These are phyloP conservation scores for Dalbergia oliveri DNA, from an alignment of 306 rosid genomes.

Conservation along the genomic window DNA sequence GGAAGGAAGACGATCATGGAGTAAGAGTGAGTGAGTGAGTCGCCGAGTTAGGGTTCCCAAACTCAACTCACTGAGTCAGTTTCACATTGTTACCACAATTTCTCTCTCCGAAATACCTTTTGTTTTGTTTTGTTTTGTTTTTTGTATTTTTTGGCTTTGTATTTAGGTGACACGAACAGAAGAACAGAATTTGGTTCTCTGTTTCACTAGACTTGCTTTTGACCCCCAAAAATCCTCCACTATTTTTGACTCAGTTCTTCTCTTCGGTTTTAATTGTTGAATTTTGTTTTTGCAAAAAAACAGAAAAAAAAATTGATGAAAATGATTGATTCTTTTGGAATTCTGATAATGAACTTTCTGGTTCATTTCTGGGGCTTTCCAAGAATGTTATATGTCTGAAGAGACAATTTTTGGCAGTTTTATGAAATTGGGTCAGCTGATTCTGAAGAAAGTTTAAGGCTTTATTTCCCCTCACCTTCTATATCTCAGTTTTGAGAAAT, in stretches of 20 bases:
- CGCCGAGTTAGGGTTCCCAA: conserved; percentile 35
- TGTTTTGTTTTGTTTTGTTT: background rate
- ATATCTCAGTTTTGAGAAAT: background rate
- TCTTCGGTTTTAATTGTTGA: background rate
- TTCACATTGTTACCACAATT: background rate
- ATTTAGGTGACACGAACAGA: conserved; percentile 33
- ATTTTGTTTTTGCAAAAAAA: background rate
- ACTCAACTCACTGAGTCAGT: conserved; percentile 20
- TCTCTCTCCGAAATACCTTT: background rate
- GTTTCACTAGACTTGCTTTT: conserved; percentile 36
- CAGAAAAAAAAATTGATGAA: background rate
- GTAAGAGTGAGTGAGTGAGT: conserved; percentile 9
- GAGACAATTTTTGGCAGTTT: background rate
- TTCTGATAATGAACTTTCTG: background rate
- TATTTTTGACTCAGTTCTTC: conserved; percentile 11
- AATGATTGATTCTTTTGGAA: background rate
- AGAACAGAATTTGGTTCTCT: conserved; percentile 13
- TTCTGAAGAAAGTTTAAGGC: background rate
- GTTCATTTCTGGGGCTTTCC: background rate
- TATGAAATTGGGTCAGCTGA: conserved; percentile 17
- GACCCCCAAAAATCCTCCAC: background rate
- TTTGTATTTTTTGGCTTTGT: background rate
- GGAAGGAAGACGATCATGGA: background rate
- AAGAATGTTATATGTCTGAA: background rate
- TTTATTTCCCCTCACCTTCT: background rate